A percentile compares a stretch with the other conserved stretches of the same genome.
These are phyloP conservation scores for Chlamydomonas sp. DNA, from an alignment of 139 green algal species.

Conservation along the genomic window DNA sequence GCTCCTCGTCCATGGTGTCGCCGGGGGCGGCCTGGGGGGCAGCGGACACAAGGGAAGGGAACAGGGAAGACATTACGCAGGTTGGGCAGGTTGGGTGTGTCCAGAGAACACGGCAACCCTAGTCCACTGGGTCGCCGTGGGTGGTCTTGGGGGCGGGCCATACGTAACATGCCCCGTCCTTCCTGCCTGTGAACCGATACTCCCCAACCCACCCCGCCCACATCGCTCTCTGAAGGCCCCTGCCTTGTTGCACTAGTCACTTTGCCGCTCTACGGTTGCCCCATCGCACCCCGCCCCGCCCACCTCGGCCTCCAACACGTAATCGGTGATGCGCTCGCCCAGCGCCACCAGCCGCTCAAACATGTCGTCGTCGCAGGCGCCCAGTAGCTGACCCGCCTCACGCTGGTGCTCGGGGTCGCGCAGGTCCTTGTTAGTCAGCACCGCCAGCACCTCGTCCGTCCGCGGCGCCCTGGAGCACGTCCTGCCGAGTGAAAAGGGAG, in stretches of 20 bases:
- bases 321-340: slow-evolving; percentile 95
- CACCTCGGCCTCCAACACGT: slow-evolving; percentile 57
- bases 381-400: slow-evolving; percentile 42
- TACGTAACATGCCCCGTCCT: no score
- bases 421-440: slow-evolving; percentile 87
- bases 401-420: slow-evolving; percentile 52
- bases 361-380: slow-evolving; percentile 65
- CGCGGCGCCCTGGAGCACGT: slow-evolving; percentile 94
- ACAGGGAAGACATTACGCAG: no score
- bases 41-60: background rate
- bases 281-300: slow-evolving; percentile 58
- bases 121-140: no score
- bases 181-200: no score
- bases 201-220: no score
- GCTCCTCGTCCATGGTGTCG: slow-evolving; percentile 87
- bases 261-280: slow-evolving; percentile 44
- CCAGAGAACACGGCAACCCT: no score
- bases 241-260: no score
- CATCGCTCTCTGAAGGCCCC: no score
- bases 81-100: no score
- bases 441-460: slow-evolving; percentile 97
- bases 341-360: slow-evolving; percentile 91
- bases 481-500: slow-evolving; percentile 38
- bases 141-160: no score
- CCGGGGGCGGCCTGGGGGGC: slow-evolving; percentile 49